Evolutionary conservation across 805 yeast species (phyloP), one percentile per base, ranked within the genome.

Genomic region (Wickerhamomyces mucosus): DNA sequence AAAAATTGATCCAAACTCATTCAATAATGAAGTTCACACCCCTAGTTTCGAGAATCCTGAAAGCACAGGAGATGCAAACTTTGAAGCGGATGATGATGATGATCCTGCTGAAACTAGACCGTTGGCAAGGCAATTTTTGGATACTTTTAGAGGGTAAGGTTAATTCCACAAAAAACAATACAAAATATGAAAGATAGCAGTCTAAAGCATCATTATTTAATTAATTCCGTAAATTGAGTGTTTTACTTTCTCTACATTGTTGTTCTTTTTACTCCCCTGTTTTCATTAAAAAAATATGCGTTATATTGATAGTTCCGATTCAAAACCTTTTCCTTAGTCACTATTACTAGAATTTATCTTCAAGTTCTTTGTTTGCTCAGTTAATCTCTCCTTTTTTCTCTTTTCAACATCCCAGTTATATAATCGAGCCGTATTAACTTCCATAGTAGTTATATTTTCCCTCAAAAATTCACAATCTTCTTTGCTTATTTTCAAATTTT

Each of bases 391-490:
- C 26, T 51, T 55, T 38, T 61, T 61, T 55, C 88, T 72, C 57
- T 83, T 69, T 49, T 78, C 82, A 8, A 83, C 89, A 51, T 81
- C 94, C 88, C 89, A 82, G 48, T 83, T 83, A 52, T 82, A 83
- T 51, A 82, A 67, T 42, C 98, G 70, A 1, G 98, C 96, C 13
- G 95, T 85, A 52, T 92, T 92, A 31, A 92, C 98, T 56, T 92
- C 97, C 88, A 92, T 84, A 4, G 96, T 89, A 12, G 98, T 92
- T 40, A 89, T 88, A 46, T 86, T 86, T 43, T 82, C 92, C 41
- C 92, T 72, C 39, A 78, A 65, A 43, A 76, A 86, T 48, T 83
- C 95, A 38, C 82, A 67, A 51, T 85, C 98, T 41, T 82, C 94
- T 42, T 82, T 74, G 22, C 94, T 79, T 27, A 67, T 62, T 16